These are phyloP conservation scores for Mucor saturninus DNA, from an alignment of 371 early-diverging fungal species.

Conservation along the genomic window DNA sequence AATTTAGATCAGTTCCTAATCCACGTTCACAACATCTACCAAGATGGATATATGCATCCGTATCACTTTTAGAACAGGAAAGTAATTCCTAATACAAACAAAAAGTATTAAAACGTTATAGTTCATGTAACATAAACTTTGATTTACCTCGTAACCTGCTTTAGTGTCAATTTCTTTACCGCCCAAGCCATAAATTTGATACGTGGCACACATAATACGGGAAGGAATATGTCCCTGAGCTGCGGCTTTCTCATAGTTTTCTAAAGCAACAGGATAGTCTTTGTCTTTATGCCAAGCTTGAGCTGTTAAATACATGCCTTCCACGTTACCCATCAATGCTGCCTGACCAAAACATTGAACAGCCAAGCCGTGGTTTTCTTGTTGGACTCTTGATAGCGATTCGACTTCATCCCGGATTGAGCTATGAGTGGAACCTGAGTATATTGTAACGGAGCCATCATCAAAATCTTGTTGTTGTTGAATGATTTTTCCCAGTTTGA, in stretches of 20 bases:
- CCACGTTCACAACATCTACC: conserved; percentile 50
- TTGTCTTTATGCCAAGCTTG: conserved; percentile 46
- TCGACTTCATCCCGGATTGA: conserved; percentile 11
- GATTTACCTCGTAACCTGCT: conserved; percentile 38
- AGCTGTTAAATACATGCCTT: conserved; percentile 48
- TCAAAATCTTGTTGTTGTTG: conserved; percentile 24
- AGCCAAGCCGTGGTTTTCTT: conserved; percentile 34
- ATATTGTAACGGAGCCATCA: neutral
- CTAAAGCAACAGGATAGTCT: conserved; percentile 45
- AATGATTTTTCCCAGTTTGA: conserved; percentile 36
- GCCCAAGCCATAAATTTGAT: conserved; percentile 39
- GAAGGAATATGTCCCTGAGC: conserved; percentile 36
- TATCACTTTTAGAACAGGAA: conserved; percentile 33
- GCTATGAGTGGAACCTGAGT: neutral
- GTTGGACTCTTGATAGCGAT: conserved; percentile 27
- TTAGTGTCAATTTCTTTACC: conserved; percentile 35
- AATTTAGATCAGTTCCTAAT: conserved; percentile 46
- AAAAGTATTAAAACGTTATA: neutral
- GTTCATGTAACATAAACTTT: too few relatives aligned
- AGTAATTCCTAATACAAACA: conserved; percentile 35
- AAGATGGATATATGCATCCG: conserved; percentile 35
- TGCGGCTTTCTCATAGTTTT: conserved; percentile 45
- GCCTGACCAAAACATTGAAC: conserved; percentile 42
- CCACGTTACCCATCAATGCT: conserved; percentile 39
- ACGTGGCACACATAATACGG: conserved; percentile 46